Percentiles rank a stretch among this genome's conserved stretches.
These are phyloP conservation scores for Beauveria australis DNA, from an alignment of 2,329 filamentous ascomycete species.

Conservation along the genomic window DNA sequence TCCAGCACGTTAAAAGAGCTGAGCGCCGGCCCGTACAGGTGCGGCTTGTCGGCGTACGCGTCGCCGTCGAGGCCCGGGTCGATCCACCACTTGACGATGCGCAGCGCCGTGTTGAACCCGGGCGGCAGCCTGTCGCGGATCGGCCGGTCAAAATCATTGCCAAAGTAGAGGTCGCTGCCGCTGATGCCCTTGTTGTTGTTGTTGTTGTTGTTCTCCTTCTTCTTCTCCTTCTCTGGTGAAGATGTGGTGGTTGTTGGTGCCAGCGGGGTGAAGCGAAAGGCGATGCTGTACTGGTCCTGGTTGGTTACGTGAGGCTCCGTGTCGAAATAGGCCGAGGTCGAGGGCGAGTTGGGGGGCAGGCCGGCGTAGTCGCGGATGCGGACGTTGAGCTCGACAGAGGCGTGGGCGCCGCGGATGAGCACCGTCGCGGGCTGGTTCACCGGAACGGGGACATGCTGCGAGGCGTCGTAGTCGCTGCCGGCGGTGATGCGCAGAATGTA, in stretches of 20 bases:
- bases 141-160: slow-evolving; percentile 90
- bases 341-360: slow-evolving; percentile 62
- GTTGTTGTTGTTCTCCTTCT: too few relatives aligned
- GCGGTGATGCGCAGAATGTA: slow-evolving; percentile 79
- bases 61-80: slow-evolving; percentile 89
- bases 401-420: slow-evolving; percentile 53
- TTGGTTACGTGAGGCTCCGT: slow-evolving; percentile 56
- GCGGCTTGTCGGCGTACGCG: slow-evolving; percentile 76
- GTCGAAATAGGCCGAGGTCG: slow-evolving; percentile 70
- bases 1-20: slow-evolving; percentile 71
- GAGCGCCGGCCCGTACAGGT: slow-evolving; percentile 75
- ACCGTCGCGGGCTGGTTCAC: slow-evolving; percentile 64
- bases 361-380: slow-evolving; percentile 61
- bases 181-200: slow-evolving; percentile 39
- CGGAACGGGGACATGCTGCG: slow-evolving; percentile 63
- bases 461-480: slow-evolving; percentile 64
- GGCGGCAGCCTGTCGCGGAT: slow-evolving; percentile 81
- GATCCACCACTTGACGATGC: slow-evolving; percentile 81
- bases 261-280: slow-evolving; percentile 62
- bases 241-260: background rate
- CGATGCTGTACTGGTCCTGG: slow-evolving; percentile 77
- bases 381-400: slow-evolving; percentile 63
- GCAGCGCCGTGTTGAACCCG: slow-evolving; percentile 76
- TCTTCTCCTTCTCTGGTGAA: too few relatives aligned
- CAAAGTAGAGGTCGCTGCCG: slow-evolving; percentile 73